Base-by-base conservation (phyloP, 208 protist species). In the Phytomonas sp. region DNA sequence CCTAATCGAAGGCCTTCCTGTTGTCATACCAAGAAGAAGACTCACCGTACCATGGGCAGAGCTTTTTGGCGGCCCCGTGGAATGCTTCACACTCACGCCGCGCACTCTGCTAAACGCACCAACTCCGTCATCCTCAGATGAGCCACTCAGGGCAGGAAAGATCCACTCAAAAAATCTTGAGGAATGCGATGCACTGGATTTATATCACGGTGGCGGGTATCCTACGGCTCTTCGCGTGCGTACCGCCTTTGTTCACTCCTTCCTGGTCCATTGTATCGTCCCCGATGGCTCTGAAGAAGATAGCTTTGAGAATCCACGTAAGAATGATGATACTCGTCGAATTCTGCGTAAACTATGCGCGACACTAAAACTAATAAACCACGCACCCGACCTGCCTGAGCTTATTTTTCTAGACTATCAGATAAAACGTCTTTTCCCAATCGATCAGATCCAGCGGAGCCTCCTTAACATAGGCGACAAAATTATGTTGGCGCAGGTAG, bases 391-490 rank as follows among this genome's bases (percentile, higher is more conserved):
- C 32, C 77, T 83, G 56, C 75, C 80, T 2, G 71, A 76, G 37
- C 71, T 93, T 7, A 67, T 86, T 3, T 65, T 89, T 6, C 72
- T 93, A 61, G 84, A 93, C 75, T 86, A 76, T 31, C 67, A 75
- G 8, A 78, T 88, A 40, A 83, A 84, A 61, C 74, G 81, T 40
- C 60, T 89, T 7, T 73, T 75, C 31, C 67, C 80, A 26, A 74
- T 70, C 20, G 66, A 77, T 6, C 43, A 80, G 5, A 51, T 93
- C 11, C 69, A 73, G 26, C 62, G 76, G 62, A 64, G 71, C 13
- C 73, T 91, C 31, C 46, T 83, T 40, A 33, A 64, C 31, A 63
- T 87, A 2, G 75, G 74, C 1, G 81, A 76, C 67, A 79, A 77
- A 53, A 68, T 75, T 15, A 75, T 82, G n/a, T 81, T 74, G 20